Evolutionary conservation across 805 yeast genomes (phyloP), one percentile per base, ranked within the genome.

Genomic region (Candida bentonensis): DNA sequence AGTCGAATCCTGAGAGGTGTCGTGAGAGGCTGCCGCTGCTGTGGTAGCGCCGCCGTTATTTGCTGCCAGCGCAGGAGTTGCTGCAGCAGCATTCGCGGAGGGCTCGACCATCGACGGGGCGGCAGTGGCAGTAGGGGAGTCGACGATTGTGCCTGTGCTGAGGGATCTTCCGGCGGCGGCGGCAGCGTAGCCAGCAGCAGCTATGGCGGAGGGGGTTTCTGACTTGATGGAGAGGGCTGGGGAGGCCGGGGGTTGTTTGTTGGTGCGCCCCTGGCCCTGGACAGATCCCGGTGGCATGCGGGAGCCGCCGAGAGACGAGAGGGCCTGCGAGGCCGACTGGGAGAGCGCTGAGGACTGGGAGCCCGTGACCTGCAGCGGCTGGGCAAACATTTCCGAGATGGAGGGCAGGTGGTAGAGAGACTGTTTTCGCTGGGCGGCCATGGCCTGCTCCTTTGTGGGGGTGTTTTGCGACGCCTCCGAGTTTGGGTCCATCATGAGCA

Each of bases 391-490:
- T 13, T 30, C 36, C 5, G 36, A 30, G 13, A 45, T 27, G 17
- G 43, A 27, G 13, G 34, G 36, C 23, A 39, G 45, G 22, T 23
- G 30, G 20, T 22, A 30, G 27, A 25, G 41, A 17, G 42, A 44
- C 17, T 28, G 49, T 41, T 52, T 61, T 21, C 66, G 56, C 22
- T 60, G 57, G 9, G 65, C 67, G 11, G 67, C 69, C 53, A 65
- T 57, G 15, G 65, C 67, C 51, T 70, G 73, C 42, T 68, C 74
- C 49, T 72, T 71, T 11, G 74, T 67, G 21, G 77, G 76, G 1
- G 74, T 68, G 21, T 63, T 62, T 34, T 57, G 59, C 15, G 55
- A 59, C 21, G 61, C 63, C n/a, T 49, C 50, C 3, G 56, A 53
- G 7, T 64, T 53, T 15, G 66, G 57, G 49, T 72, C 73, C 56